Base-by-base conservation (phyloP, 2,329 filamentous ascomycete species). In the Plenodomus lindquistii region DNA sequence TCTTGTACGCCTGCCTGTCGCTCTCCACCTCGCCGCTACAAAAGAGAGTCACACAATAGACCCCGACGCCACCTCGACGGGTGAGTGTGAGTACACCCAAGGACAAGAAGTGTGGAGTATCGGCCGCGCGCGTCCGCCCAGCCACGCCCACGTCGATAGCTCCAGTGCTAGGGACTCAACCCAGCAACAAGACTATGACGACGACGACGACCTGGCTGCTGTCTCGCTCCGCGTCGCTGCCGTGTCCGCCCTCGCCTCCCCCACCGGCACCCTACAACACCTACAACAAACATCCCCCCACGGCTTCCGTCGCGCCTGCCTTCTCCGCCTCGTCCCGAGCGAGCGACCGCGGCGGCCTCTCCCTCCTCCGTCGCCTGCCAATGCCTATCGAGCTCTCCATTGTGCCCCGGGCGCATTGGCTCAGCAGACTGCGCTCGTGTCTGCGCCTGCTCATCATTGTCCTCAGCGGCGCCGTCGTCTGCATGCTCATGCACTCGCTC, bases 371-470 rank as follows among this genome's bases (percentile, higher is more conserved):
- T 29, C 46, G 37, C 38, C 51, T 54, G 42, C 55, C 60, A 20
- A 67, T 69, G 66, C 58, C 59, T 54, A 55, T 63, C 52, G 64
- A 70, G 38, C 44, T 63, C 52, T 47, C 55, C 53, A 55, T 57
- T 44, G 54, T 56, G 45, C 57, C 60, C 46, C 57, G 63, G 36
- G 62, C 66, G 46, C 66, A 67, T 47, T 70, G 67, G 68, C 66
- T 70, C 51, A 69, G 63, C 44, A 62, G 64, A 42, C 50, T 70
- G 46, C 66, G 68, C 42, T 72, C 67, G 37, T 63, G 61, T 52
- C 65, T 72, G 20, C 68, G 69, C 42, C 62, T 71, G 31, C 60
- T 70, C 48, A 67, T 70, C 59, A 66, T 71, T 37, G 64, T 70
- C 13, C 65, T 72, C 46, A 69, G 65, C 57, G 68, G 64, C 55